Base-by-base conservation (phyloP, 1,284 basidiomycete species). In the Boletus hoseneyae region DNA sequence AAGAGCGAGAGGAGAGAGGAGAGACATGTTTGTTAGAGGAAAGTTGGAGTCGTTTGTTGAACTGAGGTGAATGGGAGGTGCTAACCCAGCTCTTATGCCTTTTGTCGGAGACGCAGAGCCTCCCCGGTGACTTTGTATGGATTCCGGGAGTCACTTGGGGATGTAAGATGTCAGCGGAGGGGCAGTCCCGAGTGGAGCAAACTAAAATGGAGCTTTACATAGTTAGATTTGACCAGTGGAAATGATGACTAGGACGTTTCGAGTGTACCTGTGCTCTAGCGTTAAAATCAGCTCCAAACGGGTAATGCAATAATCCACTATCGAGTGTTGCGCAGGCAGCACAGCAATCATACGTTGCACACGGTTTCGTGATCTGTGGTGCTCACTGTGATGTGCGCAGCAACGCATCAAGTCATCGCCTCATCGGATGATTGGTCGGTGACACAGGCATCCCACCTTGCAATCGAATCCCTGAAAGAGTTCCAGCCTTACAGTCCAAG, bases 21-120 rank as follows among this genome's bases (percentile, higher is more conserved):
- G 45, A 45, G 39, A 34, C 67, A 65, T 69, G 42, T 41, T 11
- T 47, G 25, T 50, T 23, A 16, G 15, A 27, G 47, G 16, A 21
- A 3, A 42, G 40, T 40, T 39, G 41, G 16, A 21, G 27, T 38
- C 3, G 7, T 34, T 44, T 25, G 23, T 25, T 7, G 45, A 37
- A 34, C 44, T 59, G 50, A n/a, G 23, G 19, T n/a, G 32, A 9
- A 3, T 8, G 30, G 15, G 12, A 25, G 19, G 32, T 35, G 37
- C 1, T 40, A 16, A 16, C 18, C 33, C 18, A 6, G 18, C 36
- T 34, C 47, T 59, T 63, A 65, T 61, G 47, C 42, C 4, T 30
- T 42, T 52, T 6, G 10, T 21, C 32, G n/a, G 21, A 6, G 30
- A n/a, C 2, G 4, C 47, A 11, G 9, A 35, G 19, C 41, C 21